Base-by-base conservation (phyloP, 805 yeast species). In the Kuraishia ogatae region DNA sequence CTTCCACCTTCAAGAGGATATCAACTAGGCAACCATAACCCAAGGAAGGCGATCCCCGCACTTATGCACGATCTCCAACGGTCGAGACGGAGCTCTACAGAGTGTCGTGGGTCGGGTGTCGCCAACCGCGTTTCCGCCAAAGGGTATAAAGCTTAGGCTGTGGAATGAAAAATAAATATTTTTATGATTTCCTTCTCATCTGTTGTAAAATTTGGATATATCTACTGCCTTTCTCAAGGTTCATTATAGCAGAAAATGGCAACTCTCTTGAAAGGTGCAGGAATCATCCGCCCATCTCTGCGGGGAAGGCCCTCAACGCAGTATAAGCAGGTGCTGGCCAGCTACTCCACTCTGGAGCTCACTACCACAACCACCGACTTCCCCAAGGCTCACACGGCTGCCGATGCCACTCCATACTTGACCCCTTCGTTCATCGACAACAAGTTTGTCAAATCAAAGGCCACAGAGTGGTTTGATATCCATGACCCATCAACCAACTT, bases 401-500 rank as follows among this genome's bases (percentile, higher is more conserved):
- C 63, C 28, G 66, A 66, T 21, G 68, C 70, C 39, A 74, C 72
- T 62, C 80, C 81, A 1, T 79, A 79, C 59, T 52, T 75, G 53
- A 80, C 84, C 2, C 83, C 83, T 17, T 66, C 74, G 48, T 80
- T 80, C 63, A 61, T 72, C 58, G 70, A 82, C 64, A 82, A 82
- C 65, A 57, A 80, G 67, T 72, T 79, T 55, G 69, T 78, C 57
- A 72, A 76, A 59, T 76, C 82, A 24, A 76, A 74, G 53, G 71
- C 87, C 7, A 61, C 71, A 15, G 74, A 75, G 58, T 80, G 90
- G 90, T 82, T 77, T 62, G 89, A 85, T 58, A 77, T 87, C 54
- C 82, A 77, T 66, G 93, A 86, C 66, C 93, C 93, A 22, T 87
- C 92, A 56, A 86, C 93, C 54, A 79, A 85, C 68, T 65, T 73